Conservation (phyloP, 1,284 basidiomycete genomes). For the Agaricales sp. region DNA sequence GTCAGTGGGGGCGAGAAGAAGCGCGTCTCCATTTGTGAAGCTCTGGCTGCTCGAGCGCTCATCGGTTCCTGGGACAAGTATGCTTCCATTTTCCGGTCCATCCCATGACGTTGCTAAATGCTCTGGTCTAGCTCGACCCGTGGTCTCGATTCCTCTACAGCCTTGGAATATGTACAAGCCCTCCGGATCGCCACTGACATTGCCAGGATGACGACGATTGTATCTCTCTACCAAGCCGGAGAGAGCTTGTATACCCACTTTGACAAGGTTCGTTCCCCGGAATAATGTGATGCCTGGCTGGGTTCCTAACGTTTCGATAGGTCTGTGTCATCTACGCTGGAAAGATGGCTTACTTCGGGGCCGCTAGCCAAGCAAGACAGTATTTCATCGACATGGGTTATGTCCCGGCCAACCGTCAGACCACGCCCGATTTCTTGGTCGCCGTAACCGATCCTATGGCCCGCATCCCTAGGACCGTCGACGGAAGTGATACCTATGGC, state of each 20-base stretch:
- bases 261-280: no score
- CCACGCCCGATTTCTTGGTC: constrained; percentile 60
- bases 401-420: constrained; percentile 44
- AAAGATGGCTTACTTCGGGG: constrained; percentile 64
- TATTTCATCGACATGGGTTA: constrained; percentile 70
- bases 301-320: no score
- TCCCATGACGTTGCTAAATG: not conserved
- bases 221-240: constrained; percentile 64
- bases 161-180: constrained; percentile 51
- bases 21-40: constrained; percentile 55
- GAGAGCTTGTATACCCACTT: constrained; percentile 45
- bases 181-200: constrained; percentile 54
- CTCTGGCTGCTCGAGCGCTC: constrained; percentile 30
- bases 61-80: constrained; percentile 40
- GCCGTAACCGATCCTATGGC: constrained; percentile 51
- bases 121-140: constrained; percentile 46
- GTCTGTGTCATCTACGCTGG: constrained; percentile 63
- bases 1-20: constrained; percentile 79
- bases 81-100: not conserved
- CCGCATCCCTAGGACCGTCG: constrained; percentile 24
- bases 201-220: constrained; percentile 41
- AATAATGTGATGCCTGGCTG: no score
- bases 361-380: constrained; percentile 42
- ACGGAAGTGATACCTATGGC: not conserved
- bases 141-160: constrained; percentile 66